Evolutionary conservation across 495 filamentous ascomycete genomes (phyloP), one percentile per base, ranked within the genome.

Genomic region (Aspergillus haitiensis): DNA sequence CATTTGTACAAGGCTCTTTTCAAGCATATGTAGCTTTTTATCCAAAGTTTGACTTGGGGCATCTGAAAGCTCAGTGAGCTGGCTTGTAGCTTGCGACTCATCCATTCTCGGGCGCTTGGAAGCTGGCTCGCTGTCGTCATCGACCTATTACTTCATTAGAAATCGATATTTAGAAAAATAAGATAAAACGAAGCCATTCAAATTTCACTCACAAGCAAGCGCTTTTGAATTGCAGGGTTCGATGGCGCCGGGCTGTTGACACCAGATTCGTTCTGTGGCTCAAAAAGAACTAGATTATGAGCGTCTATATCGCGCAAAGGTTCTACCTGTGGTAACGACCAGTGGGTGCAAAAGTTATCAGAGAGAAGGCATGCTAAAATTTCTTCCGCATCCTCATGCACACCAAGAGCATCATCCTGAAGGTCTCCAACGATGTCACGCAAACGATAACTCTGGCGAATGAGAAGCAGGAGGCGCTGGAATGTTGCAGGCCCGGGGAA

Each of bases 371-470:
- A 73, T 11, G 64, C 56, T 8, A 78, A 56, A 16, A 83, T 73
- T 32, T 80, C 74, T 31, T 79, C 73, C 13, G 74, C 81, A 61
- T 78, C 72, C 46, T 78, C 76, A 10, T 68, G 66, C n/a, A 81
- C 69, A 8, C 67, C 67, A 11, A 77, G 66, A 7, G 80, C 80
- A 60, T 80, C 71, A 45, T 78, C 69, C 50, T 79, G 75, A 5
- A 84, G 71, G 50, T 79, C 72, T 13, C 82, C 82, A 6, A 81
- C 78, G 5, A 74, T 68, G 39, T 78, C 66, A 50, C 74, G 72
- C 15, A 79, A 67, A 39, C 74, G 72, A 7, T 64, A 64, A 18
- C 76, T 72, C 60, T 73, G 70, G 35, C 72, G 71, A 16, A 82
- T 61, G 7, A 82, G 62, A 36, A 74, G 56, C 11, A 66, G 70